phyloP scores from a whole-genome alignment of 768 basidiomycete species.

The Russula sp. region DNA sequence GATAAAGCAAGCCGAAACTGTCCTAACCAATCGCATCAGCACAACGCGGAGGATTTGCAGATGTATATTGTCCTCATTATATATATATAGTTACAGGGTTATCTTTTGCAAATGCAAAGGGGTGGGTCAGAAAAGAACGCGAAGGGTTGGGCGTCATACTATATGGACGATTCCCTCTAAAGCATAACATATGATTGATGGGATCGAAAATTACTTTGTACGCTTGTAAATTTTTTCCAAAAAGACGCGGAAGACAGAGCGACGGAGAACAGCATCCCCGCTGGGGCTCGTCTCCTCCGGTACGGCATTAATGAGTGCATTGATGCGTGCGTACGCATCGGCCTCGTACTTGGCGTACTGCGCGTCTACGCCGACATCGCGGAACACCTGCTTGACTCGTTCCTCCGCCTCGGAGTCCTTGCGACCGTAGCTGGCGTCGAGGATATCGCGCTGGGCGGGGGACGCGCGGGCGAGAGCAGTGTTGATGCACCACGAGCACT shows the following conservation, averaged over 20 bases:
- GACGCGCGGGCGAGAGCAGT: conserved; percentile 63
- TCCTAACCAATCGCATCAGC: neutral
- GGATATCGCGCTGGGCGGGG: conserved; percentile 53
- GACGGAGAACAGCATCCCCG: conserved; percentile 44
- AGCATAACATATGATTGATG: neutral
- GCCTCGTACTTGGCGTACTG: conserved; percentile 81
- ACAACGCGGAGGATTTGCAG: neutral
- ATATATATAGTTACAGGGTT: neutral
- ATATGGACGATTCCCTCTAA: neutral
- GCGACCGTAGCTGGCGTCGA: conserved; percentile 67
- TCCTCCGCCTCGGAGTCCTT: conserved; percentile 57
- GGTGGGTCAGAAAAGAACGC: neutral
- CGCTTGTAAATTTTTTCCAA: conserved; percentile 80
- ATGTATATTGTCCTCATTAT: neutral
- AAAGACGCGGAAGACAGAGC: conserved; percentile 80
- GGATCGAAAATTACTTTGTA: conserved; percentile 41
- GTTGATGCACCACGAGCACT: conserved; percentile 97
- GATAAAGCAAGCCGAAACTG: no score
- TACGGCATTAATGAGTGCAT: conserved; percentile 65
- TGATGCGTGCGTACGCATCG: conserved; percentile 61
- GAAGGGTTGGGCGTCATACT: neutral
- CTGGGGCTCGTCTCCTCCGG: conserved; percentile 49
- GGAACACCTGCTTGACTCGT: conserved; percentile 67
- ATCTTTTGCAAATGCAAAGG: neutral
- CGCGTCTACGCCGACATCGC: conserved; percentile 60